Base-by-base conservation (phyloP, 306 rosid species). In the Acacia crassicarpa region DNA sequence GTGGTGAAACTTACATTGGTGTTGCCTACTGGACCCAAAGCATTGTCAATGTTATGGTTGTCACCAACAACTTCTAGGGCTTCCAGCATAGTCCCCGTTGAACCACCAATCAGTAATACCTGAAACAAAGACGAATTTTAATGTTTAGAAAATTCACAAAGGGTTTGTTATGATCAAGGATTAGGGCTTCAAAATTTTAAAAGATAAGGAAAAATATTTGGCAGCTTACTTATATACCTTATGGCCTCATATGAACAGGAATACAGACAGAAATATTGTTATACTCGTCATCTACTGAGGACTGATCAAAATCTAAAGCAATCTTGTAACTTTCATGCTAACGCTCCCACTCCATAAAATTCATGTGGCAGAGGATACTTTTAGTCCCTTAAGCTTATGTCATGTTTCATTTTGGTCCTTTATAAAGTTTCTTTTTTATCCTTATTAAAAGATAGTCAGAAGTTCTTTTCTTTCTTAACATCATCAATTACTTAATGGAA, bases 51-150 rank as follows among this genome's bases (percentile, higher is more conserved):
- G 77, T 66, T 91, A 74, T 63, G 90, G 82, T 61, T 85, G 78
- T 93, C 98, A 70, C 99, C 99, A 33, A 93, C 92, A 82, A 95
- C 99, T 20, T 95, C 86, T 82, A 95, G 86, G 70, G 96, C 97
- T 89, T 93, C 99, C 81, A 95, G 91, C 99, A 95, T 95, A 63
- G 91, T 91, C 70, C 99, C 97, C 1, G 99, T 95, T 80, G 99
- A 95, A 85, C 99, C 99, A 72, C 99, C 99, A 84, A 95, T 95
- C 76, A 95, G 85, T 65, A 95, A 88, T 61, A 95, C 99, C 99
- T 95, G 90, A 78, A 87, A 87, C 83, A 81, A 54, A 33, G 74
- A 32, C 9, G 66, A 73, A 48, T 79, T 72, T 63, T 5, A 45
- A 59, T 33, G 43, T 23, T 79, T 14, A 76, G 67, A 79, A 66